These are phyloP conservation scores for Mycosphaerella sp. DNA, from an alignment of 2,329 filamentous ascomycete species.

Conservation along the genomic window DNA sequence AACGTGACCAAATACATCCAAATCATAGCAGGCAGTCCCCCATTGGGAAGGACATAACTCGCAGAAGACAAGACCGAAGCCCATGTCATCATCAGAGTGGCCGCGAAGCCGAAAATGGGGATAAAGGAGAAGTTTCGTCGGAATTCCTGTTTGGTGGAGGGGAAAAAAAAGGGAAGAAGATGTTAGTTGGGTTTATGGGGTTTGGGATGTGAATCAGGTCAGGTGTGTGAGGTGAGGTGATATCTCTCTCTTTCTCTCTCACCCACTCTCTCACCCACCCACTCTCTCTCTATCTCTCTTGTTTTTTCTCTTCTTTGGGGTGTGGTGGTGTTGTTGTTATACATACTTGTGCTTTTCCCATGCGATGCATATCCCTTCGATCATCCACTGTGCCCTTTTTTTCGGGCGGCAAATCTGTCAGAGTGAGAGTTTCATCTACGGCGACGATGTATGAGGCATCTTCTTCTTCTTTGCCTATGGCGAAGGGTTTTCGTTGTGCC, in stretches of 20 bases:
- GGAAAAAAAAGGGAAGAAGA: no score
- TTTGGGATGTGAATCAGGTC: no score
- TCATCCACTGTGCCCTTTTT: constrained; percentile 19
- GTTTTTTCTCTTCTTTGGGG: no score
- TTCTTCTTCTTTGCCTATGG: constrained; percentile 9
- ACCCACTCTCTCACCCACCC: no score
- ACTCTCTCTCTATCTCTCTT: no score
- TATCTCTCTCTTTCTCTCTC: no score
- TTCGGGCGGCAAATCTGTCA: constrained; percentile 18
- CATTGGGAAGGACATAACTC: constrained; percentile 24
- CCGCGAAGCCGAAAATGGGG: constrained; percentile 25
- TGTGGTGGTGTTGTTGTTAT: no score
- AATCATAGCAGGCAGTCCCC: constrained; percentile 27
- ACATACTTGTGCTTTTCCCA: constrained; percentile 18
- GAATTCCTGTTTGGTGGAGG: constrained; percentile 11
- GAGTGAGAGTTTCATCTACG: constrained; percentile 14
- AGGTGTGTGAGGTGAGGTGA: no score
- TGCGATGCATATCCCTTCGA: constrained; percentile 20
- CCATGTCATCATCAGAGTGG: constrained; percentile 31
- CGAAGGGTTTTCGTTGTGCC: constrained; percentile 9
- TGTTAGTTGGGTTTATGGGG: no score
- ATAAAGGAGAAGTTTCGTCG: constrained; percentile 22
- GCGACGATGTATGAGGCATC: constrained; percentile 7
- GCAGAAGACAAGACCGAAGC: constrained; percentile 22
- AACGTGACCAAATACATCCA: constrained; percentile 22